These are phyloP conservation scores for Kregervanrija fluxuum DNA, from an alignment of 805 yeast species.

Conservation along the genomic window DNA sequence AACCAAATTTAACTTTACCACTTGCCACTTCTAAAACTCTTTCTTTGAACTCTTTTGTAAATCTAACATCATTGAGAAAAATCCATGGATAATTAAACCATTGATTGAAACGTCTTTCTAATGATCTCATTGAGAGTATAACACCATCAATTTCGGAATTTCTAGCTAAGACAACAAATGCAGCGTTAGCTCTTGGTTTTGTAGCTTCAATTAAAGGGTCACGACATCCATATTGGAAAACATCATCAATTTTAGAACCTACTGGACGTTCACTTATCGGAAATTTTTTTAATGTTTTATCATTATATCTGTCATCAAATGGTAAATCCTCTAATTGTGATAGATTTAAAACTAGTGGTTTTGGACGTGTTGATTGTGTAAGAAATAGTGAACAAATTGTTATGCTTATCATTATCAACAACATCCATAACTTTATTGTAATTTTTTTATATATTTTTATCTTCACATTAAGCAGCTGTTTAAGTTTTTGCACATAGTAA, in stretches of 20 bases:
- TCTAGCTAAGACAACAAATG: conserved; percentile 76
- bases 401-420: too few species aligned
- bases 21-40: conserved; percentile 46
- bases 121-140: conserved; percentile 55
- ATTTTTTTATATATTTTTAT: too few species aligned
- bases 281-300: conserved; percentile 6
- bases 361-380: too few species aligned
- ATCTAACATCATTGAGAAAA: conserved; percentile 75
- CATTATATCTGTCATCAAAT: conserved; percentile 16
- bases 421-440: too few species aligned
- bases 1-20: conserved; percentile 67
- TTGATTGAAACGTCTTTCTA: conserved; percentile 87
- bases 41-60: conserved; percentile 54
- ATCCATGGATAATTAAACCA: conserved; percentile 94
- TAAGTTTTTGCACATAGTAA: too few species aligned
- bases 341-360: too few species aligned
- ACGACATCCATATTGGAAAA: conserved; percentile 28
- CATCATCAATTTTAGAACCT: conserved; percentile 20
- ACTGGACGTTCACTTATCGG: conserved; percentile 25
- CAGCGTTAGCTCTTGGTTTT: conserved; percentile 62
- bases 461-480: too few species aligned
- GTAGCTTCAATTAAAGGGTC: conserved; percentile 17
- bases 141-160: conserved; percentile 79
- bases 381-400: too few species aligned
- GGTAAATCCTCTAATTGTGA: too few species aligned